Percentiles rank a stretch among this genome's conserved stretches.
phyloP scores from a whole-genome alignment of 768 basidiomycete genomes.

The Obba rivulosa region DNA sequence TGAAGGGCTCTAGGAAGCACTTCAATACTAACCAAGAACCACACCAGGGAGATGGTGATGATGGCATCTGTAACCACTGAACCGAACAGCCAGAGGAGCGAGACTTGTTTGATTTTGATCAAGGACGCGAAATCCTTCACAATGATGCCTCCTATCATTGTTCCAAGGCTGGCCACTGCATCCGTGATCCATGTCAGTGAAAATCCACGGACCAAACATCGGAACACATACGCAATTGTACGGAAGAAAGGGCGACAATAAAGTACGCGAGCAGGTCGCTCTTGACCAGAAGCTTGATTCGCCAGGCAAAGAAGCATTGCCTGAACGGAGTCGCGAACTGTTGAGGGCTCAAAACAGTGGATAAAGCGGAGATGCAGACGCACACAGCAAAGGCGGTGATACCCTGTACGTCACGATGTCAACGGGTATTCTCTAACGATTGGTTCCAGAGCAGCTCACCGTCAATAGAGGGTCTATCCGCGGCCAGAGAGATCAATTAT shows the following conservation, averaged over 20 bases:
- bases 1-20: no score
- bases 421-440: no score
- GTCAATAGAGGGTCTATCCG: no score
- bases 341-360: no score
- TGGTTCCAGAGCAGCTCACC: no score
- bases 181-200: background rate
- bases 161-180: constrained; percentile 4
- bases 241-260: background rate
- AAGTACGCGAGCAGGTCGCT: background rate
- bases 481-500: no score
- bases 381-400: no score
- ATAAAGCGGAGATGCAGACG: no score
- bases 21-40: background rate
- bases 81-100: constrained; percentile 3
- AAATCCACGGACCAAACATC: background rate
- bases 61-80: constrained; percentile 4
- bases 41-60: constrained; percentile 3
- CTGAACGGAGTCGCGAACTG: no score
- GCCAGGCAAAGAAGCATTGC: constrained; percentile 8
- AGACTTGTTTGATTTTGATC: constrained; percentile 1
- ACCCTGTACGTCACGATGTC: no score
- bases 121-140: constrained; percentile 4
- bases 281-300: constrained; percentile 2
- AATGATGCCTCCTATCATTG: constrained; percentile 4
- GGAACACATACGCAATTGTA: constrained; percentile 2